phyloP scores from a whole-genome alignment of 192 early-diverging fungal genomes.

The Endogone sp. region DNA sequence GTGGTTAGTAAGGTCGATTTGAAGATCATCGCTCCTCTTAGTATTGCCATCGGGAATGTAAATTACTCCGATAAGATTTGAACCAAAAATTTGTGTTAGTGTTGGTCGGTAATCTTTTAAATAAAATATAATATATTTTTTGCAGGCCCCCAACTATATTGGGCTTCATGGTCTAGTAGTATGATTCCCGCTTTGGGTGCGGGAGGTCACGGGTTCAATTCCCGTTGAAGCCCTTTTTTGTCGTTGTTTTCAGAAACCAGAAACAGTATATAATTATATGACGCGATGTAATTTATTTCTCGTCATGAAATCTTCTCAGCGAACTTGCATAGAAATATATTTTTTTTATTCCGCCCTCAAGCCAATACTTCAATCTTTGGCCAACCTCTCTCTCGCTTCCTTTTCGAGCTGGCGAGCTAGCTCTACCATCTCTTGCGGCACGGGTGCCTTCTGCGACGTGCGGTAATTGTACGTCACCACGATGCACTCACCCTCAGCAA shows the following conservation, averaged over 20 bases:
- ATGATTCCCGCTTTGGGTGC: slow-evolving; percentile 39
- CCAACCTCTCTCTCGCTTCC: background rate
- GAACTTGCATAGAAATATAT: no score
- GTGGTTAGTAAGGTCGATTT: no score
- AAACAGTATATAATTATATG: no score
- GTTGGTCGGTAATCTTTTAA: no score
- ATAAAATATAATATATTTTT: background rate
- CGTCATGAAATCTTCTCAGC: no score
- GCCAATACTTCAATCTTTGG: background rate
- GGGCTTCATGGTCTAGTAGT: slow-evolving; percentile 36
- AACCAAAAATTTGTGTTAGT: no score
- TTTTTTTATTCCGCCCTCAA: no score
- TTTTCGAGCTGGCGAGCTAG: background rate
- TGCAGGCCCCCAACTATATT: background rate
- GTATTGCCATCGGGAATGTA: no score
- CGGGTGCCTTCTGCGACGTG: background rate
- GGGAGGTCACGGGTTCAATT: slow-evolving; percentile 39
- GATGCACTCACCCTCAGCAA: slow-evolving; percentile 16
- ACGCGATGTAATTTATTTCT: no score
- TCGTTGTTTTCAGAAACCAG: no score
- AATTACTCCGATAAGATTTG: no score
- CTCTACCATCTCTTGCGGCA: background rate
- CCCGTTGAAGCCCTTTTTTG: slow-evolving; percentile 27
- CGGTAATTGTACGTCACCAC: slow-evolving; percentile 1
- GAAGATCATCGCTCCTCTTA: no score